Evolutionary conservation across 2,329 filamentous ascomycete species (phyloP), one percentile per base, ranked within the genome.

Genomic region (Colletotrichum salicis): DNA sequence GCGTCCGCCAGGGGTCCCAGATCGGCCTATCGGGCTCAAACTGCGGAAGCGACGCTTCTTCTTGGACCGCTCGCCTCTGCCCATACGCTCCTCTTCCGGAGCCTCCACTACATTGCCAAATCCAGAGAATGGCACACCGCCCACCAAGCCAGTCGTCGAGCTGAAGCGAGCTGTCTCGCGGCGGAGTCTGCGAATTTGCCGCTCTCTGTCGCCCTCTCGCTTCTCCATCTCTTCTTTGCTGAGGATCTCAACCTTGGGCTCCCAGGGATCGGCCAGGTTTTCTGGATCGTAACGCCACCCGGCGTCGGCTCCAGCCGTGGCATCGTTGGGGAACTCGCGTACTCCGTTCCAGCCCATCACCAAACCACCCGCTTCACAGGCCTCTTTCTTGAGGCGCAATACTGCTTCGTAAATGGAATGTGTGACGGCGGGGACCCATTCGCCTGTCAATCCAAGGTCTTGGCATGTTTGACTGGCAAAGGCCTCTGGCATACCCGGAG

Each of bases 161-260:
- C 94, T 96, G 80, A 98, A 97, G 31, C 95, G 89, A 1, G 96
- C 96, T 11, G 96, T 98, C 81, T 99, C 96, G 79, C 96, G 89
- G 67, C 96, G 89, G 74, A 98, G 84, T 71, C 96, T 89, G 70
- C 96, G 89, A 51, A 98, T 93, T 82, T 98, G 94, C 67, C 96
- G 88, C 82, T 99, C 96, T 54, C 96, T 90, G 79, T 99, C 96
- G 63, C 94, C 94, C 82, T 99, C 96, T 33, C 96, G 90, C 84
- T 97, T 97, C 83, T 99, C 96, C 65, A 99, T 98, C 79, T 99
- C 96, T 77, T 99, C 96, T 77, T 97, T 97, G 51, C 92, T 95
- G 2, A 99, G 84, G 0, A 88, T 86, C 80, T 96, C 94, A 10
- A 96, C 87, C 84, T 93, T 94, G 7, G 94, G 93, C 79, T 95